Evolutionary conservation across 2,329 filamentous ascomycete genomes (phyloP), one percentile per base, ranked within the genome.

Genomic region (Sporothrix brasiliensis): DNA sequence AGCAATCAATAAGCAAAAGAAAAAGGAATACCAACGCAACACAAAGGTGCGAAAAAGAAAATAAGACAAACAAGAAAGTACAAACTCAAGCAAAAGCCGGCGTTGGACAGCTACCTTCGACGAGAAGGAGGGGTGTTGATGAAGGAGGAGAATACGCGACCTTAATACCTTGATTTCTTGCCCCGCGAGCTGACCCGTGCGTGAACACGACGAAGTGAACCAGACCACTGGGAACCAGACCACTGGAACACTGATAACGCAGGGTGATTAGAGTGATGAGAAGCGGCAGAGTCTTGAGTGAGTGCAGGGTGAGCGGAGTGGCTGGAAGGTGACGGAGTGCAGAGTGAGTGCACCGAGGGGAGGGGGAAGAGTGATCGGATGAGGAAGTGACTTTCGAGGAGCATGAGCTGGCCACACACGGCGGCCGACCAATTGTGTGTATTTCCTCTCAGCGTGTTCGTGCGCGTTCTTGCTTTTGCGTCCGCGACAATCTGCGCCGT

Each of bases 131-230:
- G 34, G 19, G 7, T n/a, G 9, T 7, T 34, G 30, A 44, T 16
- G 56, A 49, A 53, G 49, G 60, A 68, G 63, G 66, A 44, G 27
- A 68, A 19, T 24, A 39, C 50, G 34, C 34, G 50, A 21, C 50
- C 66, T 68, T 68, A 53, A 68, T 53, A 68, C 21, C 52, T 56
- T 13, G n/a, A 21, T 24, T 27, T 16, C 11, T 10, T 44, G 9
- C 24, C n/a, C 13, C 21, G n/a, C 7, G 30, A 44, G 30, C 27
- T 39, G 66, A 52, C 50, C 65, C 11, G 63, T 67, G 63, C 61
- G 60, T 65, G n/a, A 44, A 24, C 30, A 30, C 24, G 27, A 49
- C 41, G 24, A 11, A 6, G 39, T 14, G 39, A 7, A 49, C 52
- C 52, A 49, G 27, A 50, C 13, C 7, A 60, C 52, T 5, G 53